Conservation (phyloP, 352 stramenopile genomes). For the Phytophthora melonis region DNA sequence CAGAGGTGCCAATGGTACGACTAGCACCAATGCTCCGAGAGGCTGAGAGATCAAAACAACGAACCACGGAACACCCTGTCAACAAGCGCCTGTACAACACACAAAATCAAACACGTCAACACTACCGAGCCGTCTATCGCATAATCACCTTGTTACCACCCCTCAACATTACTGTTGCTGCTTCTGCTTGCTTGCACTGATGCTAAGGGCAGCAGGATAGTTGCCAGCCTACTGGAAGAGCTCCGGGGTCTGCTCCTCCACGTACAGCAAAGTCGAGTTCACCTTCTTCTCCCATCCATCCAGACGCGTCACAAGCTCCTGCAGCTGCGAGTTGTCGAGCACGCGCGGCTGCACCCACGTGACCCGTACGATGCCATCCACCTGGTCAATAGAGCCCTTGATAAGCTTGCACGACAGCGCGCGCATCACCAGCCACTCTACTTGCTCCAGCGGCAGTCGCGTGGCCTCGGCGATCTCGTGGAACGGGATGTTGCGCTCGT, state of each 20-base stretch:
- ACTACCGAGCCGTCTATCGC: slow-evolving; percentile 11
- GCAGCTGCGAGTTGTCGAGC: slow-evolving; percentile 81
- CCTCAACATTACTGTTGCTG: slow-evolving; percentile 18
- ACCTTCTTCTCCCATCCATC: slow-evolving; percentile 86
- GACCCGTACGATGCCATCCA: slow-evolving; percentile 94
- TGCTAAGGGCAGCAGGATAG: slow-evolving; percentile 8
- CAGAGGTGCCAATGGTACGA: slow-evolving; percentile 66
- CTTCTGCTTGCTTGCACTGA: slow-evolving; percentile 10
- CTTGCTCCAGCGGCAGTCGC: slow-evolving; percentile 87
- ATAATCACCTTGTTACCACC: slow-evolving; percentile 27
- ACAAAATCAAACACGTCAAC: slow-evolving; percentile 5
- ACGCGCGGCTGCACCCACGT: slow-evolving; percentile 95
- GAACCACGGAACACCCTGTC: not conserved
- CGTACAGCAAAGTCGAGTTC: slow-evolving; percentile 83
- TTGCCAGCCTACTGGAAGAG: slow-evolving; percentile 75
- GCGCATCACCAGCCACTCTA: slow-evolving; percentile 99
- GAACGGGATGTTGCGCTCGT: slow-evolving; percentile 95
- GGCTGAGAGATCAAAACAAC: not conserved
- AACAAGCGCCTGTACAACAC: not conserved
- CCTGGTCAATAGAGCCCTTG: slow-evolving; percentile 93
- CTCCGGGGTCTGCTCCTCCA: slow-evolving; percentile 89
- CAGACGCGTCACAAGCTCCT: slow-evolving; percentile 79
- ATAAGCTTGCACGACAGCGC: slow-evolving; percentile 97
- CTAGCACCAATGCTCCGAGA: slow-evolving; percentile 18
- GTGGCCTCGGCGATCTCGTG: slow-evolving; percentile 93